phyloP scores from a whole-genome alignment of 768 basidiomycete genomes.

The Termitomyces sp. region DNA sequence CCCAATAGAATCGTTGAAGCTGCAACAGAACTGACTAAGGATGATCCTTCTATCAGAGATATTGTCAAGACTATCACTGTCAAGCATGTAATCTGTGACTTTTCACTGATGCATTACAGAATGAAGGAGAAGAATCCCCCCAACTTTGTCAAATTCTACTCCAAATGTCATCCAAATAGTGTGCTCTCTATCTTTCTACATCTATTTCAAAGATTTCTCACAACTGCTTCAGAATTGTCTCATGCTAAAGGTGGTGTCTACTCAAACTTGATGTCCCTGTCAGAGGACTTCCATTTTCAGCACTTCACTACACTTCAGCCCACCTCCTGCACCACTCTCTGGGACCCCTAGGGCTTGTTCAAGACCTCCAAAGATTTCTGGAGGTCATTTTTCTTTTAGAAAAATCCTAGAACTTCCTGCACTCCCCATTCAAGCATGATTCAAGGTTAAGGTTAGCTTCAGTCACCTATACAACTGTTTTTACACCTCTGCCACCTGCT shows the following conservation, averaged over 20 bases:
- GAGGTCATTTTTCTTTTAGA: too few relatives aligned
- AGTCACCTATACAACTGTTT: too few relatives aligned
- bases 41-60: conserved; percentile 18
- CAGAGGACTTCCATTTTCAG: too few relatives aligned
- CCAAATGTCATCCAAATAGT: conserved; percentile 33
- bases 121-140: conserved; percentile 69
- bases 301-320: too few relatives aligned
- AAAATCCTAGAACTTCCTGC: too few relatives aligned
- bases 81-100: conserved; percentile 59
- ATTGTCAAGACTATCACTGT: conserved; percentile 28
- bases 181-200: conserved; percentile 11
- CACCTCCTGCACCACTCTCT: too few relatives aligned
- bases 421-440: too few relatives aligned
- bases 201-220: neutral
- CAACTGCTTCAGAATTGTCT: conserved; percentile 28
- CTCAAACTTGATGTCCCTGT: conserved; percentile 61
- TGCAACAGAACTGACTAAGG: conserved; percentile 23
- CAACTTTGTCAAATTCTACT: conserved; percentile 67
- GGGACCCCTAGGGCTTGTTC: too few relatives aligned
- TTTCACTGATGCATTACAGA: conserved; percentile 69
- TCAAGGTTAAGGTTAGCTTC: too few relatives aligned
- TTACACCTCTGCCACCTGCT: too few relatives aligned
- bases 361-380: too few relatives aligned
- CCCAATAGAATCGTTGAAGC: conserved; percentile 36
- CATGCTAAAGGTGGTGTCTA: conserved; percentile 50